phyloP scores from a whole-genome alignment of 2,329 filamentous ascomycete species.

The Aspergillus quadrilineatus region DNA sequence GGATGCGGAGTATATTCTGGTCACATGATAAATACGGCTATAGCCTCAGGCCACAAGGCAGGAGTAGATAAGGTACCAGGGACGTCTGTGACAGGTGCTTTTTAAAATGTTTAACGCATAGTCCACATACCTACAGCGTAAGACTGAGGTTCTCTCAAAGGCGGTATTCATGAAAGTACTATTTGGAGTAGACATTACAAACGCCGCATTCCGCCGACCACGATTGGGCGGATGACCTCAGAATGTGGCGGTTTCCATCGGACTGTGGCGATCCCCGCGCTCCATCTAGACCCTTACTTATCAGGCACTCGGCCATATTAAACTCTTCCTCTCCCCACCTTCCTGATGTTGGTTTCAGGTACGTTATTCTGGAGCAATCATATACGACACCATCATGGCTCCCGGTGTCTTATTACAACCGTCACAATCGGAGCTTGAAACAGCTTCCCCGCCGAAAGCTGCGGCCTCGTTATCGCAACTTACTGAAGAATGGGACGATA shows the following conservation, averaged over 20 bases:
- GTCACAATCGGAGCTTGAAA: slow-evolving; percentile 46
- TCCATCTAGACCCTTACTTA: slow-evolving; percentile 3
- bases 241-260: slow-evolving; percentile 22
- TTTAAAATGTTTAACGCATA: too few relatives aligned
- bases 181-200: neutral
- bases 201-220: slow-evolving; percentile 9
- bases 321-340: neutral
- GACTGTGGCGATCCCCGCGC: slow-evolving; percentile 41
- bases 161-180: neutral
- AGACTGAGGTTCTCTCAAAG: too few relatives aligned
- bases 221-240: slow-evolving; percentile 2
- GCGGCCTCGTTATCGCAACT: slow-evolving; percentile 55
- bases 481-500: slow-evolving; percentile 79
- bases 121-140: too few relatives aligned
- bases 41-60: neutral
- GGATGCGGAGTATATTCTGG: slow-evolving; percentile 4
- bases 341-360: slow-evolving; percentile 8
- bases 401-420: slow-evolving; percentile 53
- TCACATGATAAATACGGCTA: neutral
- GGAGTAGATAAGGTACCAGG: neutral
- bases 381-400: slow-evolving; percentile 49
- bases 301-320: slow-evolving; percentile 5
- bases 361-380: slow-evolving; percentile 7
- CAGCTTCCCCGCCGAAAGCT: slow-evolving; percentile 28
- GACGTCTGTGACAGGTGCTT: too few relatives aligned